These are phyloP conservation scores for Multifurca ochricompacta DNA, from an alignment of 768 basidiomycete genomes.

Conservation along the genomic window DNA sequence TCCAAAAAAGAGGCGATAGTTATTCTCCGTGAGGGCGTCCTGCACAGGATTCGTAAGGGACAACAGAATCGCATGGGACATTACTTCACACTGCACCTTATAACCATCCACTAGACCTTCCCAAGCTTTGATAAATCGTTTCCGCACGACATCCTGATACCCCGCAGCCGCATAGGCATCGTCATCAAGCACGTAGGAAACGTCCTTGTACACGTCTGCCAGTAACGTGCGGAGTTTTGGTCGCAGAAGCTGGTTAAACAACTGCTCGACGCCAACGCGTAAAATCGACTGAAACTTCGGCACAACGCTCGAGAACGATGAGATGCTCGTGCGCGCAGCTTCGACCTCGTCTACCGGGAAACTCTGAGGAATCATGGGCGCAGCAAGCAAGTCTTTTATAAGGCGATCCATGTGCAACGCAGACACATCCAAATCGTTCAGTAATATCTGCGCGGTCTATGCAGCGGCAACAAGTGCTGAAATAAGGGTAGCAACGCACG, in stretches of 20 bases:
- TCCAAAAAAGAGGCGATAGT: constrained; percentile 81
- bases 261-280: constrained; percentile 85
- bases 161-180: constrained; percentile 79
- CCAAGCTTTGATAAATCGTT: constrained; percentile 88
- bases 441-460: constrained; percentile 49
- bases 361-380: constrained; percentile 52
- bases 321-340: constrained; percentile 40
- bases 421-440: constrained; percentile 94
- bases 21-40: constrained; percentile 83
- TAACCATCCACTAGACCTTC: constrained; percentile 80
- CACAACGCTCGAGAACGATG: constrained; percentile 45
- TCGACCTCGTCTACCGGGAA: constrained; percentile 54
- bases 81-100: constrained; percentile 43
- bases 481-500: constrained; percentile 40
- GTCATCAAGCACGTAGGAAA: constrained; percentile 84
- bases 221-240: constrained; percentile 81
- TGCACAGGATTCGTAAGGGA: constrained; percentile 27
- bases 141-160: constrained; percentile 77
- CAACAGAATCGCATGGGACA: neutral
- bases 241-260: constrained; percentile 91
- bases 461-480: neutral
- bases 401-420: constrained; percentile 84
- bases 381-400: constrained; percentile 51
- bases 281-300: constrained; percentile 64
- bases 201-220: constrained; percentile 83